Evolutionary conservation across 2,329 filamentous ascomycete species (phyloP), one percentile per base, ranked within the genome.

Genomic region (Pseudogymnoascus sp.): DNA sequence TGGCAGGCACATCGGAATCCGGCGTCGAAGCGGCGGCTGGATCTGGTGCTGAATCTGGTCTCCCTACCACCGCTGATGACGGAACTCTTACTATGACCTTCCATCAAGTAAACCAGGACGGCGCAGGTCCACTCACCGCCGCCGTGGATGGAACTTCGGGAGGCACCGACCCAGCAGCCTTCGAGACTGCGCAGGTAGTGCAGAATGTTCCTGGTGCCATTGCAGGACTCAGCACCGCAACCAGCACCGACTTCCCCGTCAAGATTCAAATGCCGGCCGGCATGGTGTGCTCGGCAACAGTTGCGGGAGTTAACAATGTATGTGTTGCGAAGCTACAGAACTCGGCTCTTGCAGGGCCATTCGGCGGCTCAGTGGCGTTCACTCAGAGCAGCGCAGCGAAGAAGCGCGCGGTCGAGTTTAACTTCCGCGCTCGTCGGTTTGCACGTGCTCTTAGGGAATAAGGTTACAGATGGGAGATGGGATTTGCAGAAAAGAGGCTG

Each of bases 61-160:
- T 88, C 16, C 86, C 86, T 7, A 88, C 85, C 4, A 79, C 77
- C 62, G 74, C 77, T 18, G 82, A 86, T 62, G 78, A 84, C 61
- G 85, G 86, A 64, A 78, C 78, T 28, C 75, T 89, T 70, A 79
- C 77, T 62, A 80, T 88, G 79, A 84, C 80, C 63, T 88, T 82
- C 75, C 84, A 85, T 71, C 82, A 88, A 75, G 82, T 88, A 75
- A 88, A 88, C 79, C 85, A 88, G 72, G 85, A 88, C 67, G 85
- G 85, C 20, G 86, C 85, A 0, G 86, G 85, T 1, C 84, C 84
- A 1, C 74, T 88, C 57, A 79, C 76, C 30, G 85, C 85, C 7
- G 75, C 77, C 43, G 76, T 88, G 57, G 85, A 89, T 68, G 73
- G 77, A 41, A 86, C 84, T 25, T 87, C 84, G 1, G 84, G 83